Base-by-base conservation (phyloP, 1,139 yeast genomes). In the Candida pseudoviswanathii region DNA sequence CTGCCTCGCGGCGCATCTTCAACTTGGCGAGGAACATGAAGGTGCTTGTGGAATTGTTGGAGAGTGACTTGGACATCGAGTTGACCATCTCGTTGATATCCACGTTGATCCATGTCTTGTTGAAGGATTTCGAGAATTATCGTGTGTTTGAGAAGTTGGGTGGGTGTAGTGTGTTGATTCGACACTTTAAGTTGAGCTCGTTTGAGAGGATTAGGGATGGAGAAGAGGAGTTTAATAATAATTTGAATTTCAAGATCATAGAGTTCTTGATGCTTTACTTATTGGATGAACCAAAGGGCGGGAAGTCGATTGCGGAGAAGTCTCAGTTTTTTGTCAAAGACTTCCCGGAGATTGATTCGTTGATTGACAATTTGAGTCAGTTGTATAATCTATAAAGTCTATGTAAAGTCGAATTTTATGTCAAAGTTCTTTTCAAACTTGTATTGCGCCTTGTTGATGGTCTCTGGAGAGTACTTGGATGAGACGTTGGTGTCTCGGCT, bases 251-350 rank as follows among this genome's bases (percentile, higher is more conserved):
- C 55, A 84, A 85, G 58, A 78, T 85, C 29, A 77, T 87, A 45
- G 95, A 88, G 65, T 87, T 87, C 62, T 68, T 87, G 50, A 79
- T 87, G 51, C 85, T 87, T 60, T 87, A 88, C 59, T 66, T 87
- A 51, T 76, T 82, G 5, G 92, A 90, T n/a, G 95, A 88, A 64
- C 54, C 53, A 7, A 51, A 56, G 25, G 51, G 47, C 22, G 68
- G 46, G 38, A 50, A 64, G 69, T 53, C 72, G 1, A 73, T 82
- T 7, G 64, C 69, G 41, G 86, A 84, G 46, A 86, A 87, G 61
- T 79, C 84, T 25, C 67, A 66, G 34, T 66, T 82, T 48, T 77
- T 87, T 53, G 78, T 82, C 47, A 56, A 63, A 1, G 72, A 69
- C 39, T 75, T 75, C 51, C 73, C 78, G 0, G 80, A 68, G 29